These are phyloP conservation scores for Boletus fagicola DNA, from an alignment of 768 basidiomycete genomes.

Conservation along the genomic window DNA sequence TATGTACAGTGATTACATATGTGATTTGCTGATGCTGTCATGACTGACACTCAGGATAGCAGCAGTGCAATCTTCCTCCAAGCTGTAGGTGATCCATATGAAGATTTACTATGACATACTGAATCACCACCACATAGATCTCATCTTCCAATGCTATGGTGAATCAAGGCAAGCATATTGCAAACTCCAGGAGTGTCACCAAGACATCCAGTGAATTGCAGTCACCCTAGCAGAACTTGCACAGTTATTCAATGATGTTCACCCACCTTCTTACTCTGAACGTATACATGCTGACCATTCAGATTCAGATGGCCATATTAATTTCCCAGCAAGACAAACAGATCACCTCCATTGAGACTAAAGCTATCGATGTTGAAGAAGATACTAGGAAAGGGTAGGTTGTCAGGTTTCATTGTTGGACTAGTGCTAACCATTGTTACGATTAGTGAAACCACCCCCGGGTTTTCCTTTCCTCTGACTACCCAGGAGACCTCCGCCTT, in stretches of 20 bases:
- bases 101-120: neutral
- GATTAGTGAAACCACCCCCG: too few species aligned
- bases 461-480: too few species aligned
- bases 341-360: constrained; percentile 60
- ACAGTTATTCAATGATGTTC: constrained; percentile 83
- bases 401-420: neutral
- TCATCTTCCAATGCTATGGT: constrained; percentile 76
- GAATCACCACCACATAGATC: constrained; percentile 42
- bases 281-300: neutral
- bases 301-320: constrained; percentile 67
- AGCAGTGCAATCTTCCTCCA: constrained; percentile 85
- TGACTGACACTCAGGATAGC: too few species aligned
- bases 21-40: too few species aligned
- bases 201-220: constrained; percentile 83
- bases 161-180: constrained; percentile 78
- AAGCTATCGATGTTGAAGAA: constrained; percentile 58
- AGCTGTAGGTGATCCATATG: constrained; percentile 43
- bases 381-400: constrained; percentile 74
- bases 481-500: too few species aligned
- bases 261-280: neutral
- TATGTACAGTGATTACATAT: too few species aligned
- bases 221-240: constrained; percentile 85
- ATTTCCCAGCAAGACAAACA: constrained; percentile 80
- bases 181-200: constrained; percentile 87
- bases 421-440: neutral